Percentiles rank a stretch among this genome's conserved stretches.
Evolutionary conservation across 1,139 yeast species (phyloP).

Genomic region (Hemisphaericaspora xylanilytica): DNA sequence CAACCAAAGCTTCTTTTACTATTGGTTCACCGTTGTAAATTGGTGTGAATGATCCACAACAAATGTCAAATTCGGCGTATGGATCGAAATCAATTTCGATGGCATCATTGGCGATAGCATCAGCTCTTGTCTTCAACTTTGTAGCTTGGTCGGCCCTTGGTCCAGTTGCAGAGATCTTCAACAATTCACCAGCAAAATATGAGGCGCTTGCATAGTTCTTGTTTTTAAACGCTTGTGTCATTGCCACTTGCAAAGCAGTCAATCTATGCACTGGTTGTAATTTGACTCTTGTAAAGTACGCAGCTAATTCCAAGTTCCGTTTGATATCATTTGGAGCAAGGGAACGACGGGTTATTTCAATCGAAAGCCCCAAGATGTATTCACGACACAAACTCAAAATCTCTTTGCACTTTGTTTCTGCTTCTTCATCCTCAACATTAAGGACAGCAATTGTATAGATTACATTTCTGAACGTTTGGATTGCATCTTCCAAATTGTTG

Average conservation of each 20-base stretch:
- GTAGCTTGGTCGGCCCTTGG: constrained; percentile 87
- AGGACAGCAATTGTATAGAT: constrained; percentile 73
- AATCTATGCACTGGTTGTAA: constrained; percentile 74
- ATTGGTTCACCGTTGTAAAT: constrained; percentile 73
- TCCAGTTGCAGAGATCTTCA: constrained; percentile 66
- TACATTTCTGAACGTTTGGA: constrained; percentile 72
- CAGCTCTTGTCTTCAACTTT: constrained; percentile 78
- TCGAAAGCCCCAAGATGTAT: constrained; percentile 86
- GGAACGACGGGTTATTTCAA: constrained; percentile 84
- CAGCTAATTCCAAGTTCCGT: constrained; percentile 90
- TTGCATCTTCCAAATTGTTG: constrained; percentile 79
- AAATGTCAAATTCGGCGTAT: constrained; percentile 84
- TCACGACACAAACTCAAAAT: constrained; percentile 77
- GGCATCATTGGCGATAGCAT: constrained; percentile 77
- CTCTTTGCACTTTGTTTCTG: constrained; percentile 73
- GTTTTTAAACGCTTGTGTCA: constrained; percentile 85
- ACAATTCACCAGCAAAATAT: constrained; percentile 81
- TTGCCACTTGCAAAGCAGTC: constrained; percentile 91
- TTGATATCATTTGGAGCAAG: constrained; percentile 68
- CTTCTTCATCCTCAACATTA: constrained; percentile 70
- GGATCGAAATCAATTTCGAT: constrained; percentile 91
- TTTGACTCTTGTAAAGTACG: constrained; percentile 85
- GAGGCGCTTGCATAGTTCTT: constrained; percentile 89
- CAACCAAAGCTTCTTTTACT: constrained; percentile 82
- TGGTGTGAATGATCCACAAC: constrained; percentile 86